Percentiles rank a stretch among this genome's conserved stretches.
Conservation (phyloP, 345 rosid species). For the Citrus sp. region DNA sequence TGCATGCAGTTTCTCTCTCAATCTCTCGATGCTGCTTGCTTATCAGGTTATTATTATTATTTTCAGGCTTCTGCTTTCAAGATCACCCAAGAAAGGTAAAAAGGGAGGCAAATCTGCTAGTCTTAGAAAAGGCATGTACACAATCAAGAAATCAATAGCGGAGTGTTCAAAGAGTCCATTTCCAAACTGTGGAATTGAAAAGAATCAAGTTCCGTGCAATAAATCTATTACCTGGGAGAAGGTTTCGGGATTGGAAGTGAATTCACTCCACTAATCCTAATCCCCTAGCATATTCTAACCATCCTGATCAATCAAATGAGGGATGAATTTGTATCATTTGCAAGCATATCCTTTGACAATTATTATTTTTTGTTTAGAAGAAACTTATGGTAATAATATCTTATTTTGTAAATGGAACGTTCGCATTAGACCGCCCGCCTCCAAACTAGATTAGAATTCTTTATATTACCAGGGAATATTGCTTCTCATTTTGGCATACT, state of each 20-base stretch:
- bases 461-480: too few species aligned
- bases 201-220: not conserved
- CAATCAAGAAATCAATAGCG: slow-evolving; percentile 38
- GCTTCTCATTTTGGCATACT: too few species aligned
- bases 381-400: not conserved
- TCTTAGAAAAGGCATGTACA: slow-evolving; percentile 31
- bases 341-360: not conserved
- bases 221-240: not conserved
- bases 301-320: not conserved
- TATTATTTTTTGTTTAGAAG: slow-evolving; percentile 1
- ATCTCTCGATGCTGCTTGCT: not conserved
- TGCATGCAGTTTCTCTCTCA: not conserved
- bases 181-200: not conserved
- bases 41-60: not conserved
- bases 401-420: not conserved
- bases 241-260: not conserved
- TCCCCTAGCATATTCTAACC: slow-evolving; percentile 3
- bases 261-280: not conserved
- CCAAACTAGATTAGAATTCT: too few species aligned
- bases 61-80: slow-evolving; percentile 25
- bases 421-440: too few species aligned
- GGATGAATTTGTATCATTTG: slow-evolving; percentile 13
- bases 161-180: slow-evolving; percentile 18
- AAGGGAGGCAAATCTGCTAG: slow-evolving; percentile 41
- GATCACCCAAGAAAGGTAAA: slow-evolving; percentile 44